Evolutionary conservation across 441 rosid genomes (phyloP), one percentile per base, ranked within the genome.

Genomic region (Aquilaria agallochum): DNA sequence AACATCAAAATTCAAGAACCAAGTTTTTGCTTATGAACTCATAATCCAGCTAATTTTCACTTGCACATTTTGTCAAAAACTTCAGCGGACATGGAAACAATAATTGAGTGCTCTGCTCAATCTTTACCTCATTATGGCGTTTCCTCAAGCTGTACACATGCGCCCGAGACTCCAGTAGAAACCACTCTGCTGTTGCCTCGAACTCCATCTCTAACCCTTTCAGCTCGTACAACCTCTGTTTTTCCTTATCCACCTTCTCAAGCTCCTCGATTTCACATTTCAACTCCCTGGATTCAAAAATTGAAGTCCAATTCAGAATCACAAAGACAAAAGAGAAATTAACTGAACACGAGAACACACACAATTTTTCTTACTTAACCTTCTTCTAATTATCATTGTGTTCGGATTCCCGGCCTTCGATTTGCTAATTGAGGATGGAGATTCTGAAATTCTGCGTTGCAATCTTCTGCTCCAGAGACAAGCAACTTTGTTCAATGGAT

Each of bases 231-330:
- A 67, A 80, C 66, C 58, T 72, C 7, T 81, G 82, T 72, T 74
- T 81, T 61, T 78, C 87, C 72, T 80, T 59, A 56, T 80, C 83
- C 62, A 61, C 9, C 68, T 72, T 79, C 72, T 78, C 87, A 56
- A 83, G 67, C 75, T 86, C 92, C 66, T 74, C 86, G 59, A 86
- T 64, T 66, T 80, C 90, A 48, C 69, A 62, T 71, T 74, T 86
- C 69, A 86, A 66, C n/a, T 10, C 68, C 83, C 94, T 91, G 65
- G 31, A 55, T 48, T 32, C 60, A 65, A 64, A 44, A 47, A 53
- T 9, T 3, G 30, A 44, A 31, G 15, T 46, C 15, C 33, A 51
- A 40, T 7, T 50, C 64, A 53, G 36, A 13, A 15, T n/a, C 2
- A 10, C 14, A 32, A 15, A 11, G 3, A 20, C 4, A 5, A 34